Percentiles rank a stretch among this genome's conserved stretches.
phyloP scores from a whole-genome alignment of 139 green algal genomes.

The Trebouxia sp. region DNA sequence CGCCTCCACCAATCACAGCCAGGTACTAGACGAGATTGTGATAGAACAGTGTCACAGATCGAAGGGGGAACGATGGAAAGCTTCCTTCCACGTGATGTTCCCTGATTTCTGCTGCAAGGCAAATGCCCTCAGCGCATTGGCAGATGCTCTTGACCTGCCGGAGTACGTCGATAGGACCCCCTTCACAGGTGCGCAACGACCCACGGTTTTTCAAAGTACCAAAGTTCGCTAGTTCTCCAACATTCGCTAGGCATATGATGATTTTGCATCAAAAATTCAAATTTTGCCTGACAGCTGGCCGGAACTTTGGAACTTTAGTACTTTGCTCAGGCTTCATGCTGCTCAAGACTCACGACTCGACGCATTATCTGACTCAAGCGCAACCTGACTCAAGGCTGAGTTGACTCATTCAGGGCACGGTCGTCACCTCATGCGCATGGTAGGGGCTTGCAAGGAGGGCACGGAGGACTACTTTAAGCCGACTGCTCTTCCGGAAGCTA shows the following conservation, averaged over 20 bases:
- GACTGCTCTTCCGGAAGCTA: slow-evolving; percentile 11
- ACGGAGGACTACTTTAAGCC: slow-evolving; percentile 16
- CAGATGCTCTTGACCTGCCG: slow-evolving; percentile 5
- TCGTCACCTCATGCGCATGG: slow-evolving; percentile 18
- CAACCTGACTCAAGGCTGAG: not conserved
- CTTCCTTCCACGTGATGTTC: slow-evolving; percentile 11
- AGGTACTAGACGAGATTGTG: slow-evolving; percentile 13
- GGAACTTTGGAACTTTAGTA: slow-evolving; percentile 16
- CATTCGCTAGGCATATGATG: not conserved
- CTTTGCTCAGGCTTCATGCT: not conserved
- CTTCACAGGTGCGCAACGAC: not conserved
- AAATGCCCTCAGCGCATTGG: slow-evolving; percentile 2
- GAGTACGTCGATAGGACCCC: slow-evolving; percentile 16
- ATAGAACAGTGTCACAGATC: slow-evolving; percentile 11
- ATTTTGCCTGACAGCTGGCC: slow-evolving; percentile 6
- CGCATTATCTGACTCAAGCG: not conserved
- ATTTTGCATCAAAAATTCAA: slow-evolving; percentile 9
- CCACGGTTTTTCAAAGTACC: not conserved
- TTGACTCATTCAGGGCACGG: not conserved
- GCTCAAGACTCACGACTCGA: slow-evolving; percentile 20
- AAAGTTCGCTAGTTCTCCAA: slow-evolving; percentile 4
- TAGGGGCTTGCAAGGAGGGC: slow-evolving; percentile 8
- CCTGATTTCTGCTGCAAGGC: slow-evolving; percentile 18
- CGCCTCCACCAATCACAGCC: slow-evolving; percentile 16
- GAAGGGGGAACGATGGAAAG: slow-evolving; percentile 17